Evolutionary conservation across 257 asterid genomes (phyloP).

Genomic region (Leonotis leonurus): DNA sequence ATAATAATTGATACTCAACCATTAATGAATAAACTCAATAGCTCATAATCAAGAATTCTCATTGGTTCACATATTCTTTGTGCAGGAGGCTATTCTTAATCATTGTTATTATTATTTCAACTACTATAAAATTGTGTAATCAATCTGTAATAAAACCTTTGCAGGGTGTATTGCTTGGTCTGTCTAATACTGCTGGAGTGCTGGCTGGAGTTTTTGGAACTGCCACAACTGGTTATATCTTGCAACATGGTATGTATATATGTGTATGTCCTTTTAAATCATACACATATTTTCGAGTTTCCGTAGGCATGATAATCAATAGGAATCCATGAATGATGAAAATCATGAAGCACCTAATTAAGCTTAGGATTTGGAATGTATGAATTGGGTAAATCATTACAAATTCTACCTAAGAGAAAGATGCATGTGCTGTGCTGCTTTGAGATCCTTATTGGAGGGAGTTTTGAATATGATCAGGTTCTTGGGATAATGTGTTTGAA

Average conservation of each 20-base stretch:
- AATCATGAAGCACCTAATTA: background rate
- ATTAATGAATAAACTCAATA: background rate
- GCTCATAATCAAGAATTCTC: background rate
- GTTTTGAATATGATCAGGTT: constrained; percentile 34
- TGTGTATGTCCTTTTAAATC: constrained; percentile 13
- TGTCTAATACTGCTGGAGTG: constrained; percentile 91
- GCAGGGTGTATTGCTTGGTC: constrained; percentile 89
- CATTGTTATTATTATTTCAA: too few species aligned
- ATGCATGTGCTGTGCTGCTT: too few species aligned
- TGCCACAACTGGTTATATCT: constrained; percentile 87
- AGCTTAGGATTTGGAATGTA: background rate
- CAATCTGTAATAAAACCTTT: constrained; percentile 1
- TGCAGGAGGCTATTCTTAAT: too few species aligned
- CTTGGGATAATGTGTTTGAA: constrained; percentile 74
- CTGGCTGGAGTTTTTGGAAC: constrained; percentile 90
- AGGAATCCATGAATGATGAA: too few species aligned
- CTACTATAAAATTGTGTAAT: background rate
- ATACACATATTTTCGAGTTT: too few species aligned
- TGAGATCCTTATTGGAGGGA: background rate
- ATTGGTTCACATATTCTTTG: background rate
- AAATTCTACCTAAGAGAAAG: too few species aligned
- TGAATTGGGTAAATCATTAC: too few species aligned
- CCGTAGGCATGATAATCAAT: too few species aligned
- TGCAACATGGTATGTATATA: constrained; percentile 71
- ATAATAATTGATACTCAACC: background rate